Evolutionary conservation across 2,329 filamentous ascomycete genomes (phyloP).

Genomic region (Leptographium galeiforme): DNA sequence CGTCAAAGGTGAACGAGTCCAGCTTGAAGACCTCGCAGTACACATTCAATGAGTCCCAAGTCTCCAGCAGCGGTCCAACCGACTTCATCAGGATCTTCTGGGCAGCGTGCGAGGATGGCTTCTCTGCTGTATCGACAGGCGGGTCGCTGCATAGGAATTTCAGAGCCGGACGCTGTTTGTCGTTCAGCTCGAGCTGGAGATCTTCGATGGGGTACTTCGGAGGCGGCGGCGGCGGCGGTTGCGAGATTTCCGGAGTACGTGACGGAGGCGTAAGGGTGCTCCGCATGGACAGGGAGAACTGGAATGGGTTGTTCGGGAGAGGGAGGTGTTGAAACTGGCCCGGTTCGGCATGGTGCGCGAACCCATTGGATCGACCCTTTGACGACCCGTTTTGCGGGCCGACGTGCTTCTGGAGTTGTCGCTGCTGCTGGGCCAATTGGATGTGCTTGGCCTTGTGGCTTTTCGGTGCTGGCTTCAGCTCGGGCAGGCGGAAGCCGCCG

Average conservation of each 20-base stretch:
- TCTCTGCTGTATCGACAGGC: conserved; percentile 33
- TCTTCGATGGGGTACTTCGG: conserved; percentile 96
- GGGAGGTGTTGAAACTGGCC: conserved; percentile 25
- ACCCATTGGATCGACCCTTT: conserved; percentile 12
- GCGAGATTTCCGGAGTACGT: conserved; percentile 25
- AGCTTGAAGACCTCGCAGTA: conserved; percentile 89
- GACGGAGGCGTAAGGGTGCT: conserved; percentile 22
- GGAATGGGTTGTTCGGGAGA: conserved; percentile 31
- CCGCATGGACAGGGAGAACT: conserved; percentile 29
- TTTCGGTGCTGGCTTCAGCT: conserved; percentile 62
- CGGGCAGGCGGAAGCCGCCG: conserved; percentile 47
- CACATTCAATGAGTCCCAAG: conserved; percentile 96
- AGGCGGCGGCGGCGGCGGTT: conserved; percentile 48
- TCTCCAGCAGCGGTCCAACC: conserved; percentile 74
- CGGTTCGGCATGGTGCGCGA: conserved; percentile 17
- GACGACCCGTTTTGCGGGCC: conserved; percentile 22
- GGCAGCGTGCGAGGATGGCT: conserved; percentile 25
- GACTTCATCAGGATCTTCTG: conserved; percentile 67
- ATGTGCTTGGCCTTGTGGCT: conserved; percentile 43
- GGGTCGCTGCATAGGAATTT: conserved; percentile 63
- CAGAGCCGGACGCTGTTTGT: conserved; percentile 56
- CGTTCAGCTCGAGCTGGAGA: conserved; percentile 61
- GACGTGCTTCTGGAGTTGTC: conserved; percentile 25
- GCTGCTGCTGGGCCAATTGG: conserved; percentile 20
- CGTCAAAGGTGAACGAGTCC: conserved; percentile 95